Percentiles rank a stretch among this genome's conserved stretches.
phyloP scores from a whole-genome alignment of 2,329 filamentous ascomycete species.

The Rosellinia necatrix region DNA sequence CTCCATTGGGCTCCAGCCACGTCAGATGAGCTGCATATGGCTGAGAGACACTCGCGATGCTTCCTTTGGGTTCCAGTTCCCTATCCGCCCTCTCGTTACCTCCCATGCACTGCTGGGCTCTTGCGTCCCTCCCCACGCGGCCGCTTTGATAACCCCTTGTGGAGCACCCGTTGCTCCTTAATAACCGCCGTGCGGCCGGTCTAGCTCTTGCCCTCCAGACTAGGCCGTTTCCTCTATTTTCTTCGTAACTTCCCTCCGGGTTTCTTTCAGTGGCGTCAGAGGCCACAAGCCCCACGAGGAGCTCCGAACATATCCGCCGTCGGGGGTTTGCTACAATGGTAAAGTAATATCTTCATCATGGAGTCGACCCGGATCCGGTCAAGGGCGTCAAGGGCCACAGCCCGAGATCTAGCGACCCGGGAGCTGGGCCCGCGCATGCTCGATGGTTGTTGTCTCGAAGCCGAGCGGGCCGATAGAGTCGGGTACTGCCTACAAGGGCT shows the following conservation, averaged over 20 bases:
- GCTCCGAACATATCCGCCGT: neutral
- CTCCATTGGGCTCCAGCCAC: constrained; percentile 36
- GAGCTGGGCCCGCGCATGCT: constrained; percentile 46
- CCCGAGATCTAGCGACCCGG: constrained; percentile 33
- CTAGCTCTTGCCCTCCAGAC: neutral
- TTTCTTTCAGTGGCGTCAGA: neutral
- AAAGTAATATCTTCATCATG: constrained; percentile 31
- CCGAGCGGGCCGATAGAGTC: constrained; percentile 56
- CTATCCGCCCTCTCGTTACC: constrained; percentile 16
- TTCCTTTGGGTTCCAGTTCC: constrained; percentile 16
- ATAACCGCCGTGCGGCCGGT: constrained; percentile 22
- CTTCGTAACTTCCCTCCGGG: neutral
- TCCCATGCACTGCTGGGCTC: constrained; percentile 1
- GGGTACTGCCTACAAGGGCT: constrained; percentile 55
- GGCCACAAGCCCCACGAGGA: neutral
- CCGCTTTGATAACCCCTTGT: constrained; percentile 34
- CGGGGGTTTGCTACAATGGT: constrained; percentile 26
- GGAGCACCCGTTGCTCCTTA: constrained; percentile 31
- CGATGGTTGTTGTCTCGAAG: constrained; percentile 59
- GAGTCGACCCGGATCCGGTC: constrained; percentile 29
- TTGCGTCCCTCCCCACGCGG: constrained; percentile 33
- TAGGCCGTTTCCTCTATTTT: neutral
- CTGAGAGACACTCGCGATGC: constrained; percentile 9
- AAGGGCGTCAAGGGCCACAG: constrained; percentile 18
- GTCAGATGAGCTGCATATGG: constrained; percentile 36